These are phyloP conservation scores for Nissolia schottii DNA, from an alignment of 306 rosid species.

Conservation along the genomic window DNA sequence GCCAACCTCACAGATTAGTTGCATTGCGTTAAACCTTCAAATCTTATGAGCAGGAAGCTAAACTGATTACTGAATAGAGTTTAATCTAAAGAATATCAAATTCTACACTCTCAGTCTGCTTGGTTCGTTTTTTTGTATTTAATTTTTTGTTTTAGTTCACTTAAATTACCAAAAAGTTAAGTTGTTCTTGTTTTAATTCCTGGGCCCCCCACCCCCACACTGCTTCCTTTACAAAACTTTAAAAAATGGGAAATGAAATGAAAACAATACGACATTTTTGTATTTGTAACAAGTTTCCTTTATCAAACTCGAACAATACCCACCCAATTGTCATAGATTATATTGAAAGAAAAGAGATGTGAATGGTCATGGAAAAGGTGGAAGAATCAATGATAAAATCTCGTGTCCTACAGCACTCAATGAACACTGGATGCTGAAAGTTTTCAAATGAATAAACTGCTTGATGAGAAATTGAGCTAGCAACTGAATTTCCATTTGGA, in stretches of 20 bases:
- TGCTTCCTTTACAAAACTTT: neutral
- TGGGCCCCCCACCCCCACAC: no score
- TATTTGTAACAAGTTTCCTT: neutral
- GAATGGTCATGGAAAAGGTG: neutral
- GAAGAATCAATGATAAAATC: neutral
- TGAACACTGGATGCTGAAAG: neutral
- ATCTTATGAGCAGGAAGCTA: neutral
- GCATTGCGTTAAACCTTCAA: neutral
- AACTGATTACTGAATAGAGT: neutral
- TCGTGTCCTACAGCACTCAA: neutral
- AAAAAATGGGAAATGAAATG: neutral
- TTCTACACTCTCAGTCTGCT: neutral
- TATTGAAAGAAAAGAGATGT: neutral
- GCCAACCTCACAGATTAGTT: neutral
- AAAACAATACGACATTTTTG: neutral
- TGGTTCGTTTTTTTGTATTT: no score
- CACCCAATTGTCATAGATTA: neutral
- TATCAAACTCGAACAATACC: neutral
- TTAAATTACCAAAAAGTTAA: no score
- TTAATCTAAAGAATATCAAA: neutral
- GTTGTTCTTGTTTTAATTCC: neutral
- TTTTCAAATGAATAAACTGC: neutral
- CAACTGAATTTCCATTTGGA: neutral
- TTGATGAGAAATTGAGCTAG: neutral
- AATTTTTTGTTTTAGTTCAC: no score